Base-by-base conservation (phyloP, 306 rosid species). In the Gleditsia sinensis region DNA sequence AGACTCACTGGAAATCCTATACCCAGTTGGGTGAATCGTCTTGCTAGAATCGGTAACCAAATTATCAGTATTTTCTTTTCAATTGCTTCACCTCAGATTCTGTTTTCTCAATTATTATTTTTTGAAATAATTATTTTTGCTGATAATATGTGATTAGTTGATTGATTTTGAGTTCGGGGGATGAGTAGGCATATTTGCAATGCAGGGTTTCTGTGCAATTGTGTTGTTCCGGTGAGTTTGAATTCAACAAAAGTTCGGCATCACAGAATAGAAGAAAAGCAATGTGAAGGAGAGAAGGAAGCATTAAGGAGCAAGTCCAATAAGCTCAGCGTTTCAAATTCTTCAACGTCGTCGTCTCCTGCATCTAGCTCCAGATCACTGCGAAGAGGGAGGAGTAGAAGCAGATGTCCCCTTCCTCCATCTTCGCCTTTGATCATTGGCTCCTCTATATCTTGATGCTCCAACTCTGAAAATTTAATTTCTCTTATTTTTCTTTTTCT, bases 21-120 rank as follows among this genome's bases (percentile, higher is more conserved):
- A 11, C 98, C 98, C 0, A 85, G 84, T 75, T 93, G 98, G 98
- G 87, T 93, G 71, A 93, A 93, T 88, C 97, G 98, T 36, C 97
- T 93, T 27, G 96, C 97, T 4, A 78, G 94, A 71, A 91, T 93
- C 53, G 98, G 98, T 93, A 86, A 68, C 59, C n/a, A n/a, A n/a
- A n/a, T n/a, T n/a, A n/a, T n/a, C n/a, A n/a, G n/a, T n/a, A n/a
- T n/a, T n/a, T n/a, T n/a, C n/a, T 69, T 56, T 56, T 27, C 19
- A 25, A 45, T 30, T 7, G 17, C 33, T 43, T 33, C 20, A 42
- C 3, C 62, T 58, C 57, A 42, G 46, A 51, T 56, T 67, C n/a
- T 43, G 1, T 64, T 64, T 23, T n/a, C 7, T 45, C n/a, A 16
- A 7, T 16, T 9, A 5, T 61, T 36, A 28, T 17, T 17, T 19